phyloP scores from a whole-genome alignment of 805 yeast genomes.

The Monosporozyma aerobia region DNA sequence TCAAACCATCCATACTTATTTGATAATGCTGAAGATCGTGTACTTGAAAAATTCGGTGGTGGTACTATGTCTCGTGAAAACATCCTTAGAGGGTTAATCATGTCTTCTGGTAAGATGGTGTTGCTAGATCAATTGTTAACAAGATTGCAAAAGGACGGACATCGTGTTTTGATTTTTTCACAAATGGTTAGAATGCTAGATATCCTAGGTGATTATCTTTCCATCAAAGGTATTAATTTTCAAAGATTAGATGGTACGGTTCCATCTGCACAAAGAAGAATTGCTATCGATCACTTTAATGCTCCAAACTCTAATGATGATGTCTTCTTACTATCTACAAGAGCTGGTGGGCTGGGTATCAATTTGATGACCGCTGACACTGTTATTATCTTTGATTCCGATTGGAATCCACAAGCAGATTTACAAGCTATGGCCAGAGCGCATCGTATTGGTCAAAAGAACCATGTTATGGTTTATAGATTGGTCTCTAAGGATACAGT shows the following conservation, averaged over 20 bases:
- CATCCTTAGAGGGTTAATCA: slow-evolving; percentile 78
- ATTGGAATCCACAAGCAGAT: slow-evolving; percentile 99
- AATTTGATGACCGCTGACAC: slow-evolving; percentile 99
- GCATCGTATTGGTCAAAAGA: slow-evolving; percentile 98
- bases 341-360: slow-evolving; percentile 99
- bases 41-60: slow-evolving; percentile 56
- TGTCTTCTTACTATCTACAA: slow-evolving; percentile 78
- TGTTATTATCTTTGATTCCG: slow-evolving; percentile 93
- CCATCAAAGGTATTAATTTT: slow-evolving; percentile 77
- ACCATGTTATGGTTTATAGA: slow-evolving; percentile 94
- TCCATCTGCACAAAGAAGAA: slow-evolving; percentile 86
- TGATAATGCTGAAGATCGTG: slow-evolving; percentile 83
- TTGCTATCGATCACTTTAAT: slow-evolving; percentile 93
- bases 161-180: slow-evolving; percentile 86
- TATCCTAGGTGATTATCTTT: slow-evolving; percentile 84
- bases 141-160: slow-evolving; percentile 85
- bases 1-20: slow-evolving; percentile 94
- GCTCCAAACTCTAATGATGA: slow-evolving; percentile 89
- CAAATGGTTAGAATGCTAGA: slow-evolving; percentile 98
- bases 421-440: slow-evolving; percentile 99
- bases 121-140: slow-evolving; percentile 80
- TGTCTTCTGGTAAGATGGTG: slow-evolving; percentile 99
- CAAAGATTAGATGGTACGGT: slow-evolving; percentile 96
- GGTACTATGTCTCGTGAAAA: slow-evolving; percentile 60
- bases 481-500: slow-evolving; percentile 97